Base-by-base conservation (phyloP, 1,284 basidiomycete genomes). In the Trametes hirsuta region DNA sequence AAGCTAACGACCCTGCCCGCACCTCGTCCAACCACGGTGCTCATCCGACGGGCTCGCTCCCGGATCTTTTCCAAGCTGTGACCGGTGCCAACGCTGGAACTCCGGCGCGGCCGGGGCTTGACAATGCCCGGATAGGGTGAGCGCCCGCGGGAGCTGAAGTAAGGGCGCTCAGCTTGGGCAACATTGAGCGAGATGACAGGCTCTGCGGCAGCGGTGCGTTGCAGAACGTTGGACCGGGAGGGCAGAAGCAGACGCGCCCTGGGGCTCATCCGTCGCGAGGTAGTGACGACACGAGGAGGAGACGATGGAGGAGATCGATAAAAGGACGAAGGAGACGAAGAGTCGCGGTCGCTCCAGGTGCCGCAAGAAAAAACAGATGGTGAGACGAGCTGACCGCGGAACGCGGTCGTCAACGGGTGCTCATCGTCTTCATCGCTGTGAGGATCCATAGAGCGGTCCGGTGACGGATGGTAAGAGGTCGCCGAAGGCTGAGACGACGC, bases 161-260 rank as follows among this genome's bases (percentile, higher is more conserved):
- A 21, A 4, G 55, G 47, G 35, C 59, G 58, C 36, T 66, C 56
- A 6, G 64, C 66, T 56, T 68, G 59, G 10, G 59, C 64, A 35
- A 64, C 47, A 22, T 64, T 60, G 37, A 66, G 52, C 15, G 64
- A 68, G 11, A 68, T 61, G 40, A 68, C 61, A n/a, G 66, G 66
- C 3, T 59, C 64, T 0, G 66, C 66, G 15, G 59, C 55, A 12
- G 55, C 40, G 6, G 49, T 59, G 21, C 57, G 56, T 25, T 55
- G 61, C 34, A 53, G 41, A 9, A 54, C 37, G 6, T 45, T 37
- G 8, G 53, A 47, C 21, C 47, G 51, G 30, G 53, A 24, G 14
- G 41, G 49, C 4, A 41, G 46, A 15, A 25, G 50, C 6, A 15
- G 25, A 21, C 47, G 61, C 6, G 36, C 36, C 12, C 41, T 25